Evolutionary conservation across 495 filamentous ascomycete genomes (phyloP), one percentile per base, ranked within the genome.

Genomic region (Corynascus novoguineensis): DNA sequence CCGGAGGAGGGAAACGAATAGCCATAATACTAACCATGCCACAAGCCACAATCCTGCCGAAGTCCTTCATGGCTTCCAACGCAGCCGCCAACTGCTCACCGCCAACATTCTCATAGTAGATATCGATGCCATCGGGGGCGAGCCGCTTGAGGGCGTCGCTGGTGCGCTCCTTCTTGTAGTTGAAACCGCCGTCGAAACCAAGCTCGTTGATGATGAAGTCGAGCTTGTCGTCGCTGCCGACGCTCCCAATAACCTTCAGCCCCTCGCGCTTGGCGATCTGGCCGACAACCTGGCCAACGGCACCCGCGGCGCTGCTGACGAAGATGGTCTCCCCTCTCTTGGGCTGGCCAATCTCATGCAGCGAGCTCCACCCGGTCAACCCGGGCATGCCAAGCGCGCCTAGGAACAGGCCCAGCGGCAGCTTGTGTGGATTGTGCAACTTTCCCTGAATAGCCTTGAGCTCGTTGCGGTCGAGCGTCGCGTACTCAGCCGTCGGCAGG

Each of bases 91-190:
- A 75, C 60, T 90, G 86, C 74, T 92, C 89, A 8, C 91, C 92
- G 8, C 92, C 92, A 19, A 97, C 92, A 60, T 96, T 96, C 70
- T 97, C 92, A 63, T 86, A 97, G 75, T 96, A 96, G 68, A 97
- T 95, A 66, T 96, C 90, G 46, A 97, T 79, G 11, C 92, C 92
- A 28, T 92, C 65, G 0, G 90, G 92, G 6, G 87, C 88, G 41
- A 95, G 73, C 60, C 89, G 79, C 60, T 75, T 71, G 48, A 96
- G 74, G 1, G 90, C 92, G 45, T 88, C 85, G 1, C 64, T 37
- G 80, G 88, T 65, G 81, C 85, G 58, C 74, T 81, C 78, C 60
- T 73, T 78, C 67, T 77, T 74, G 73, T 89, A 89, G 70, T 89
- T 88, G 73, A 88, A 89, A 7, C 82, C 85, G 32, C 73, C 83